Evolutionary conservation across 306 rosid genomes (phyloP), one percentile per base, ranked within the genome.

Genomic region (Citrullus colocynthis): DNA sequence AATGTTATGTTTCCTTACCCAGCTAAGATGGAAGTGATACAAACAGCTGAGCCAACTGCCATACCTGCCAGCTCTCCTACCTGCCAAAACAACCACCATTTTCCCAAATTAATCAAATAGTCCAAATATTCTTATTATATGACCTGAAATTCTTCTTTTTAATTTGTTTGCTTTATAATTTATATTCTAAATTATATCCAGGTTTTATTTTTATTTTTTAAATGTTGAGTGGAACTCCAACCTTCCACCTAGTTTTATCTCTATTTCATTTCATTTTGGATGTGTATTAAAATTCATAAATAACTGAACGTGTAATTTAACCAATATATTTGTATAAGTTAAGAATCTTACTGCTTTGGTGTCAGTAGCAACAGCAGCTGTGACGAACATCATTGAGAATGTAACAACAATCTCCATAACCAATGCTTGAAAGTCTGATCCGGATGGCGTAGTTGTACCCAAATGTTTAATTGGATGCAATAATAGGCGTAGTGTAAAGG

Each of bases 1-100:
- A 48, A 71, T 24, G 0, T 34, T 48, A 15, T 51, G 9, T 30
- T 72, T 56, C 49, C 93, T 85, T 84, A 91, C 93, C 98, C 96
- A 1, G 96, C 97, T 4, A 91, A 82, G 78, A 94, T 90, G 86
- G 94, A 89, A 74, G 97, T 90, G 41, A 93, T 89, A 88, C 88
- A 74, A 49, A 91, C 94, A 24, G 97, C 91, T 14, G 85, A 89
- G 56, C 96, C 98, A 66, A 93, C 97, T 34, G 97, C 98, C 6
- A 89, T 79, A 48, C 98, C 98, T 6, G 93, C 90, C 17, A 93
- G 79, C 61, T 86, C 86, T 74, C 97, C 88, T 7, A 82, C 70
- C 96, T 91, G 88, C 63, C 75, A 63, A 75, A 52, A 32, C 28
- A 49, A 74, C 1, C 13, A 49, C 37, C 42, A 51, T 30, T 73